Percentiles rank a stretch among this genome's conserved stretches.
Evolutionary conservation across 352 stramenopile genomes (phyloP).

Genomic region (Phytopythium aichiense): DNA sequence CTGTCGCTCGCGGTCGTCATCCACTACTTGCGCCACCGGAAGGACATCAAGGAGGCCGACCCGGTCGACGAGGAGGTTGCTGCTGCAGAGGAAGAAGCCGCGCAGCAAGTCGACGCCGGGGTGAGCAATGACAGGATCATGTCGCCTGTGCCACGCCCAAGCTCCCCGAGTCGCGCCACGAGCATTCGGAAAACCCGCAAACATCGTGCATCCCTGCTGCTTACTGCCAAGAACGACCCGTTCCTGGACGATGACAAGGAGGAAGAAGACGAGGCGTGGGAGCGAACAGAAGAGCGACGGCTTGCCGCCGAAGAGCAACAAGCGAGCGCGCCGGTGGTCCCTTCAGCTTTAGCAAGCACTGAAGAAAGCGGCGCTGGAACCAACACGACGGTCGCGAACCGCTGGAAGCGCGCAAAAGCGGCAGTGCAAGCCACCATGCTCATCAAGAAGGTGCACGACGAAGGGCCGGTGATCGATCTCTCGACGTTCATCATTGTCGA

Average conservation of each 20-base stretch:
- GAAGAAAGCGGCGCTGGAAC: conserved; percentile 8
- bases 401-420: conserved; percentile 51
- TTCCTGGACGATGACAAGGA: conserved; percentile 55
- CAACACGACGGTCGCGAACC: conserved; percentile 25
- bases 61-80: conserved; percentile 13
- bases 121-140: conserved; percentile 6
- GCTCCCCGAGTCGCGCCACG: background rate
- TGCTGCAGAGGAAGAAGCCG: background rate
- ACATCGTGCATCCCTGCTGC: conserved; percentile 22
- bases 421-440: conserved; percentile 54
- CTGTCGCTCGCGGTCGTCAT: conserved; percentile 71
- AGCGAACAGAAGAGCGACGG: conserved; percentile 28
- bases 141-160: background rate
- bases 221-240: conserved; percentile 49
- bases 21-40: conserved; percentile 70
- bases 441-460: conserved; percentile 51
- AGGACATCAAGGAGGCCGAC: conserved; percentile 36
- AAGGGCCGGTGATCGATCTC: conserved; percentile 57
- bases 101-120: background rate
- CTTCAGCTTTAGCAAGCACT: conserved; percentile 6
- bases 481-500: conserved; percentile 78
- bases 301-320: conserved; percentile 24
- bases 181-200: background rate
- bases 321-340: conserved; percentile 15
- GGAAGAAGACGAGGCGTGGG: conserved; percentile 45